Base-by-base conservation (phyloP, 2,329 filamentous ascomycete genomes). In the Trichophyton simii region DNA sequence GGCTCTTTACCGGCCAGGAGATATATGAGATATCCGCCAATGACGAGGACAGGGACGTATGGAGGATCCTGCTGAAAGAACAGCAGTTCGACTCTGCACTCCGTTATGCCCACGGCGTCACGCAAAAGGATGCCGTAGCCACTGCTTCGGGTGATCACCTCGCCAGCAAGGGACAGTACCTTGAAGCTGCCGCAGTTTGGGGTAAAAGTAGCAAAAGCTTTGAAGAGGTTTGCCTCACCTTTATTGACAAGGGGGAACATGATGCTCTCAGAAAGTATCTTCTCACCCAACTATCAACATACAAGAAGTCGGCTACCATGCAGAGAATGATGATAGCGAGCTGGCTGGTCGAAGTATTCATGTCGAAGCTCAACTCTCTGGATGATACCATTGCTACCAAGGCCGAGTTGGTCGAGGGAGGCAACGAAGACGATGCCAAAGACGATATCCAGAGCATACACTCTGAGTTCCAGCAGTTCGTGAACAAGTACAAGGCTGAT, bases 181-280 rank as follows among this genome's bases (percentile, higher is more conserved):
- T 84, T 60, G 91, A 99, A 72, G 94, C 94, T 46, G 94, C 95
- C 0, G 83, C 84, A 8, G 84, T 97, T 1, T 96, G 96, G 72
- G 94, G 94, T 11, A 90, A 90, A 72, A 97, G 94, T 75, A 96
- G 89, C 71, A 97, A 97, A 76, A 86, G 90, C 0, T 99, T 99
- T 67, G 94, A 99, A 71, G 91, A 99, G 71, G 92, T 99, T 54
- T 91, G 91, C 22, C 79, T 99, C 41, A 86, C 85, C 1, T 88
- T 99, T 69, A 91, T 99, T 66, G 91, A 97, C 73, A 87, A 88
- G 65, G 86, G 86, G 44, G 90, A 97, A 72, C 87, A 90, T 61
- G 92, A 97, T 76, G 92, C 94, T 1, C 75, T 99, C 65, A 84
- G 92, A 57, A 92, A 89, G 69, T 99, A 99, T 69, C 80, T 99